Percentiles rank a stretch among this genome's conserved stretches.
These are phyloP conservation scores for Fusarium sp. DNA, from an alignment of 2,329 filamentous ascomycete genomes.

Conservation along the genomic window DNA sequence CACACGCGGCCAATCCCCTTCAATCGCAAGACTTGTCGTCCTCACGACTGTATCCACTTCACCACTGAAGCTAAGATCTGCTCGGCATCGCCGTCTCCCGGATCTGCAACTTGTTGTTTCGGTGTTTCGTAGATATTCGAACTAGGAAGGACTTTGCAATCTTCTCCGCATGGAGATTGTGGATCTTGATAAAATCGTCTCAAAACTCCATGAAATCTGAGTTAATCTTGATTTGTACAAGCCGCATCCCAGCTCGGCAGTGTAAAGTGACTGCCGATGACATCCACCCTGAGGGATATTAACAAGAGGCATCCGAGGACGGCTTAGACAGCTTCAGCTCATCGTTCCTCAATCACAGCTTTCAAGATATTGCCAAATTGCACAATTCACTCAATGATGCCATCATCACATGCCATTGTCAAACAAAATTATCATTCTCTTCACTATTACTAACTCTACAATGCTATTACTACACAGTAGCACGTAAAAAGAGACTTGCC, in stretches of 20 bases:
- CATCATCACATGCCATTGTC: constrained; percentile 5
- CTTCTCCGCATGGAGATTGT: constrained; percentile 17
- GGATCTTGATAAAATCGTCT: constrained; percentile 5
- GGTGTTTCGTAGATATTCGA: constrained; percentile 6
- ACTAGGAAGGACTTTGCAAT: background rate
- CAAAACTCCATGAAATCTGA: background rate
- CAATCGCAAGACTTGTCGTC: background rate
- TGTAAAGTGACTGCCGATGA: constrained; percentile 9
- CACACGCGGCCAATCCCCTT: constrained; percentile 2
- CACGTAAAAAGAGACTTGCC: constrained; percentile 15
- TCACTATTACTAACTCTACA: constrained; percentile 8
- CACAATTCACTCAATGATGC: constrained; percentile 8
- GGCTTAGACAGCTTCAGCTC: background rate
- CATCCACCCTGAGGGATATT: background rate
- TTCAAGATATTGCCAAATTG: background rate
- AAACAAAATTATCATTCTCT: constrained; percentile 13
- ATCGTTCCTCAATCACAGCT: background rate
- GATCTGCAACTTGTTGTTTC: constrained; percentile 30
- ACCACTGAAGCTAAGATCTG: constrained; percentile 17
- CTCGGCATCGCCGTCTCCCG: constrained; percentile 33
- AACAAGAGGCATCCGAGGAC: background rate
- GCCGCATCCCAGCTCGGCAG: constrained; percentile 15
- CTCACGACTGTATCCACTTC: constrained; percentile 2
- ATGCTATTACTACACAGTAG: background rate
- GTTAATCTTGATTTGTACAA: constrained; percentile 9